Base-by-base conservation (phyloP, 306 rosid species). In the Crotalaria pallida region DNA sequence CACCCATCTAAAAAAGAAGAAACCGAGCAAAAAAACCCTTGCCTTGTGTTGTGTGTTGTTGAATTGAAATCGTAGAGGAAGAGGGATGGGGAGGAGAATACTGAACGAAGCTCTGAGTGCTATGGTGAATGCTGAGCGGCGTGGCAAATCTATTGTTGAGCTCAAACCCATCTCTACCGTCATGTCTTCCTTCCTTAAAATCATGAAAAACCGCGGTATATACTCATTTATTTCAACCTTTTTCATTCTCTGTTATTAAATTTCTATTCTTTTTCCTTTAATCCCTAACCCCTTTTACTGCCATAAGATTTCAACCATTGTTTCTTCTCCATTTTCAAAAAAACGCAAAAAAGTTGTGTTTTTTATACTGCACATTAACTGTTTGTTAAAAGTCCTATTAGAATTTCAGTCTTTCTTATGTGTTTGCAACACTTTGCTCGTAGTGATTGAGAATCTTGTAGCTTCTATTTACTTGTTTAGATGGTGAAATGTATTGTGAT, bases 61-160 rank as follows among this genome's bases (percentile, higher is more conserved):
- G 45, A 11, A 3, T 10, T 40, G 15, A 36, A 0, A 11, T 40
- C 3, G 45, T 1, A 12, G 47, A 9, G 15, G 1, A 8, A 44
- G 48, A 48, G 43, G 55, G 71, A 92, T 92, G 98, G 98, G 96
- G 50, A 84, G 96, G 79, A 87, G 90, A 80, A 87, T 89, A 21
- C 43, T 92, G 83, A 92, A 87, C 13, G 88, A 92, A 47, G 98
- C 98, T 0, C 74, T 87, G 70, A 86, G 96, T 77, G 57, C 84
- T 22, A 84, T 92, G 44, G 98, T 92, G 69, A 92, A 92, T 74
- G 98, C 96, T 0, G 95, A 92, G 83, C 86, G 45, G 73, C 87
- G 98, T 74, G 83, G 90, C 12, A 89, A 92, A 80, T 58, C 94
- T 52, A 40, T 53, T 10, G 98, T 92, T 78, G 94, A 92, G 69